phyloP scores from a whole-genome alignment of 2,329 filamentous ascomycete genomes.

The Erysiphe pulchra region DNA sequence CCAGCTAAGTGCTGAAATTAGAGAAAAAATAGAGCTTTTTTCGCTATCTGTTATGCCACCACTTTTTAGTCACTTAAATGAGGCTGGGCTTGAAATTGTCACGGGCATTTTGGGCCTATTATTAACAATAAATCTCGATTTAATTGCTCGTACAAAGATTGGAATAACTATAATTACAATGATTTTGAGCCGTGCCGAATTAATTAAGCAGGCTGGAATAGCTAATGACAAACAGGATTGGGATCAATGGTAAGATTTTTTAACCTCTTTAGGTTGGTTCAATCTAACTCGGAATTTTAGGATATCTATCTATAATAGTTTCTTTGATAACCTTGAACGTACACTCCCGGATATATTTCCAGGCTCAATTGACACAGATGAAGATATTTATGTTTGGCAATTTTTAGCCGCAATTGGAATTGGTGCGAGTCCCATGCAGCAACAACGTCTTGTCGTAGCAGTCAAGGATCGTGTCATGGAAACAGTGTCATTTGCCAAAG shows the following conservation, averaged over 20 bases:
- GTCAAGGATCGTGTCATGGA: conserved; percentile 98
- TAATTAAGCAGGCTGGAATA: conserved; percentile 59
- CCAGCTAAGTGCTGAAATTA: conserved; percentile 47
- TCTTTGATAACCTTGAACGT: conserved; percentile 74
- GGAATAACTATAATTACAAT: conserved; percentile 80
- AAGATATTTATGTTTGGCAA: conserved; percentile 96
- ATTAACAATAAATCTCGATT: conserved; percentile 54
- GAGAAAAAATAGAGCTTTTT: conserved; percentile 85
- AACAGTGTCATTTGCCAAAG: conserved; percentile 72
- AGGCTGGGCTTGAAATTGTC: conserved; percentile 74
- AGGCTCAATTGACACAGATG: conserved; percentile 63
- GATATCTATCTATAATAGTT: conserved; percentile 54
- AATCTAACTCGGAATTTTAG: conserved; percentile 17
- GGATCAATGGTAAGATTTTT: conserved; percentile 42
- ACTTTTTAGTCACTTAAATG: conserved; percentile 70
- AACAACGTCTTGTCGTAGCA: conserved; percentile 76
- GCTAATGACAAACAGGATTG: conserved; percentile 43
- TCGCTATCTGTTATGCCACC: conserved; percentile 69
- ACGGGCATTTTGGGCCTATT: conserved; percentile 73
- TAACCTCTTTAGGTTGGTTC: not conserved
- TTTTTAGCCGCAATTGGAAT: conserved; percentile 89
- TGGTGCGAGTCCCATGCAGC: conserved; percentile 77
- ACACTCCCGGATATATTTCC: conserved; percentile 72
- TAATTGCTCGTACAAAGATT: conserved; percentile 67
- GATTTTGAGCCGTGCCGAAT: conserved; percentile 78